Base-by-base conservation (phyloP, 2,329 filamentous ascomycete genomes). In the Emericellopsis atlantica region DNA sequence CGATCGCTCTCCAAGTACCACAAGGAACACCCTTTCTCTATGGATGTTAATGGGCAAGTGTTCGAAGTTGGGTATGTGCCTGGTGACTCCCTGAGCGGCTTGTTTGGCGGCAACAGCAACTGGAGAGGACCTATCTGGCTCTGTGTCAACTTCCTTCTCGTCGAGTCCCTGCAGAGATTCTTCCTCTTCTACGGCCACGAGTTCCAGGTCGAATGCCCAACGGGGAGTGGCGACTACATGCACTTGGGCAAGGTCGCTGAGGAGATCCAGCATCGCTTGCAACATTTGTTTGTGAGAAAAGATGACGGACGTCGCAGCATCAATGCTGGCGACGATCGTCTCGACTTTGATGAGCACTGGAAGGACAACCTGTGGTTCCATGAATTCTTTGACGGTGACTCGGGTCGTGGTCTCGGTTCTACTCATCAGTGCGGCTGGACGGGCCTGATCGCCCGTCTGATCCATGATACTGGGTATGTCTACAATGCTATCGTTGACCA, bases 351-450 rank as follows among this genome's bases (percentile, higher is more conserved):
- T 55, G 81, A 85, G 21, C 70, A 95, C 60, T 96, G 90, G 90
- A 90, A 83, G 59, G 89, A 64, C 40, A 54, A 60, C 37, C 69
- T 96, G 52, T 95, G 87, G 85, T 96, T 94, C 71, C 84, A 94
- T 57, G 90, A 96, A 59, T 96, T 93, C 70, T 96, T 96, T 56
- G 90, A 96, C 55, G 90, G 88, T 32, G 89, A 96, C 57, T 81
- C 72, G 39, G 90, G 90, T 12, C 82, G 88, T 49, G 90, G 92
- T 14, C 73, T 96, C 1, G 90, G 90, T 43, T 87, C 90, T 32
- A 90, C 81, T 37, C 92, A 96, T 61, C 92, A 96, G 61, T 95
- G 87, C 55, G 90, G 90, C 39, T 96, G 92, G 90, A 95, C 90
- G 32, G 90, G 90, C 21, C 63, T 96, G 49, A 88, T 96, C 58